Evolutionary conservation across 805 yeast genomes (phyloP), one percentile per base, ranked within the genome.

Genomic region (Teunomyces aglyptinius): DNA sequence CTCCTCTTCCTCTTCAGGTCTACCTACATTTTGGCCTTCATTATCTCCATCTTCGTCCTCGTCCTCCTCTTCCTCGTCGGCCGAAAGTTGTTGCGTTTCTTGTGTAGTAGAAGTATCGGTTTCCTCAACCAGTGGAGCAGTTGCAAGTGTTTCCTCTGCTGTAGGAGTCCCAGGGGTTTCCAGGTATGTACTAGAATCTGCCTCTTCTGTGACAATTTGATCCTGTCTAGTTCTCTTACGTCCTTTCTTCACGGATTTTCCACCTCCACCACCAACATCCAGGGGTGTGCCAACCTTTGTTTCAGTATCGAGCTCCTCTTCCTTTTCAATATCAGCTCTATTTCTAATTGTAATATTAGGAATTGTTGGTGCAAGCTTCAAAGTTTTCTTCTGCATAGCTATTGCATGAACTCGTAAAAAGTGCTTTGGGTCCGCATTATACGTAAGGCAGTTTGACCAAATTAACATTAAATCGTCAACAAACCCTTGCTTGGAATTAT

Each of bases 401-500:
- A 87, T 67, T 0, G 99, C 99, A 68, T 94, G 97, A 0, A 82
- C 87, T 41, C 99, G 75, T 38, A 94, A 64, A 54, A 87, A 92
- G 64, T 94, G 98, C 49, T 83, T 85, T 2, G 99, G 98, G 58
- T 94, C 98, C 0, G 97, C 85, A 64, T 94, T 94, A 64, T 89
- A 94, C 1, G 91, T 81, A 48, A 95, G 69, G 63, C 99, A 94
- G 64, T 94, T 94, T 51, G 83, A 82, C 99, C 99, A 94, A 26
- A 94, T 94, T 44, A 95, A 75, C 90, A 88, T 87, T 49, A 94
- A 71, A 63, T 94, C 99, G 60, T 88, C 96, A n/a, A 90, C 96
- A 73, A 94, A 94, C 54, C 86, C 95, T 50, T 82, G 77, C 58
- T 94, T 94, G 35, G 89, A 86, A 50, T 77, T 79, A 65, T 94